Evolutionary conservation across 805 yeast genomes (phyloP).

Genomic region (Deakozyma indianensis): DNA sequence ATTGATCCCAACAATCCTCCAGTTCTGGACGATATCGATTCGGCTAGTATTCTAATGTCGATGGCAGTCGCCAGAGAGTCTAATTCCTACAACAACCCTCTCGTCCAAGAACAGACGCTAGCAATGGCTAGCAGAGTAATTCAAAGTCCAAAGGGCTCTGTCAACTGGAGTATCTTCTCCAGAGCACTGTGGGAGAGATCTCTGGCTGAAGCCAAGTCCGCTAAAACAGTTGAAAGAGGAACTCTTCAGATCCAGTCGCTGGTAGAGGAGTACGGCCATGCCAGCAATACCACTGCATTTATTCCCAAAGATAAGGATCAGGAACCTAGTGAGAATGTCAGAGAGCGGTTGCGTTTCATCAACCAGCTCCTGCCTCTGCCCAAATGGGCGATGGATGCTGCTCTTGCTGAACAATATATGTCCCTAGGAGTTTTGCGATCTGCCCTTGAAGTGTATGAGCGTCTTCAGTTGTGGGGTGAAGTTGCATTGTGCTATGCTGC

Average conservation of each 20-base stretch:
- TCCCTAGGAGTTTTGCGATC: conserved; percentile 72
- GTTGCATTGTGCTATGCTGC: conserved; percentile 86
- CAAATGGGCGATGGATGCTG: conserved; percentile 70
- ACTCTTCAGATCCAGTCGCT: conserved; percentile 82
- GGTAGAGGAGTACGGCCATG: conserved; percentile 70
- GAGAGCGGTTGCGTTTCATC: conserved; percentile 50
- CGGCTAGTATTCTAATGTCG: conserved; percentile 58
- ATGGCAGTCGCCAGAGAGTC: conserved; percentile 48
- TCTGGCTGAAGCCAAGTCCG: conserved; percentile 58
- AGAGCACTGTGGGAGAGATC: conserved; percentile 87
- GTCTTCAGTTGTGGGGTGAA: conserved; percentile 63
- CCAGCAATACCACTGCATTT: conserved; percentile 37
- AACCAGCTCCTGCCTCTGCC: conserved; percentile 69
- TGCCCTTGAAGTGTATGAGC: conserved; percentile 78
- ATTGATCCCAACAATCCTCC: conserved; percentile 82
- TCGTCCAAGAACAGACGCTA: conserved; percentile 70
- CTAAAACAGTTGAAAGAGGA: conserved; percentile 88
- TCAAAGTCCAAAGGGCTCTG: conserved; percentile 29
- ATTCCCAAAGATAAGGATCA: conserved; percentile 16
- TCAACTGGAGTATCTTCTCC: conserved; percentile 67
- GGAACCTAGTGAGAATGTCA: conserved; percentile 23
- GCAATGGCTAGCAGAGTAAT: conserved; percentile 66
- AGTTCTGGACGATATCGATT: conserved; percentile 50
- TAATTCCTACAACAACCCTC: conserved; percentile 53
- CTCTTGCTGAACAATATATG: conserved; percentile 75